A percentile compares a stretch with the other conserved stretches of the same genome.
Evolutionary conservation across 768 basidiomycete genomes (phyloP).

Genomic region (Guyanaporus albipodus): DNA sequence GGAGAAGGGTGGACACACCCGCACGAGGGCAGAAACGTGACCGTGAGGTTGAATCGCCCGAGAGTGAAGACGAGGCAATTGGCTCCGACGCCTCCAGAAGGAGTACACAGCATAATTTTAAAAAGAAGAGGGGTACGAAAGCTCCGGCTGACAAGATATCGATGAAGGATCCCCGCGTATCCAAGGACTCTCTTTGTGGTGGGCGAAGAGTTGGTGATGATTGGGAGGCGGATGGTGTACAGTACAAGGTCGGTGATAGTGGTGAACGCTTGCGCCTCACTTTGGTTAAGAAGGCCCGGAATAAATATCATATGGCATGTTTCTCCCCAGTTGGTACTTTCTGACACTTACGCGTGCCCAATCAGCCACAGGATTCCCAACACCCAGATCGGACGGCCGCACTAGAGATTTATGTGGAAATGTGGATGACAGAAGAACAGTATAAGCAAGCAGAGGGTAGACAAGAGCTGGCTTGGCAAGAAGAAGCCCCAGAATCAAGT

Average conservation of each 20-base stretch:
- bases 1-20: conserved; percentile 47
- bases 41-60: conserved; percentile 48
- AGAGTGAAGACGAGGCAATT: conserved; percentile 25
- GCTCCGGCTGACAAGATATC: conserved; percentile 42
- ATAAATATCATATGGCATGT: conserved; percentile 70
- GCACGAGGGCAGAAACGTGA: conserved; percentile 64
- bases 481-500: conserved; percentile 39
- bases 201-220: conserved; percentile 65
- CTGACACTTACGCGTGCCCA: conserved; percentile 6
- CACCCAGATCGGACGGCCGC: conserved; percentile 70
- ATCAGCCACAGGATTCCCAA: conserved; percentile 72
- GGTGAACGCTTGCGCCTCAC: conserved; percentile 67
- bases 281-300: conserved; percentile 66
- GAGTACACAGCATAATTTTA: conserved; percentile 18
- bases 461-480: conserved; percentile 67
- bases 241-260: conserved; percentile 67
- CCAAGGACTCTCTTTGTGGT: conserved; percentile 49
- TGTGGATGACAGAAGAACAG: conserved; percentile 75
- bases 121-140: conserved; percentile 56
- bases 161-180: conserved; percentile 45
- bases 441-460: conserved; percentile 60
- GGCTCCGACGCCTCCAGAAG: conserved; percentile 11
- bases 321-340: neutral
- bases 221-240: conserved; percentile 69
- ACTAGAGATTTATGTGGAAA: conserved; percentile 71